Evolutionary conservation across 1,284 basidiomycete species (phyloP).

Genomic region (Phaffia rhodozyma): DNA sequence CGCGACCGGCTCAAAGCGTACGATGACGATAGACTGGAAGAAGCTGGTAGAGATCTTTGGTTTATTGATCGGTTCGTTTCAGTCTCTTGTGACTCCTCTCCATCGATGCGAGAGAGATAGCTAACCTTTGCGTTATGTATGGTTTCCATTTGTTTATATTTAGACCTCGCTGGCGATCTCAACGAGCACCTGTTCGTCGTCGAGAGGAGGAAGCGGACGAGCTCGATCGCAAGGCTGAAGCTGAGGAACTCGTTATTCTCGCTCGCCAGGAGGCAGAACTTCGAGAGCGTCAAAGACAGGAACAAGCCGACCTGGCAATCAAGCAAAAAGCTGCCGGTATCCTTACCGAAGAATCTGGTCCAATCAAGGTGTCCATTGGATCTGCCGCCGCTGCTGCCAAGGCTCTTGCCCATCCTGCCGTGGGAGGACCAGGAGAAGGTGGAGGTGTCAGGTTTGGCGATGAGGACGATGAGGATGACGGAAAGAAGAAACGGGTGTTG

Average conservation of each 20-base stretch:
- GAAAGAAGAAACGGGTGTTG: conserved; percentile 63
- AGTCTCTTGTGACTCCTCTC: not conserved
- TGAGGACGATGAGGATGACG: conserved; percentile 63
- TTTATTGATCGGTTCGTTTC: conserved; percentile 61
- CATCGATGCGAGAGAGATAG: not conserved
- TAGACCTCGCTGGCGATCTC: conserved; percentile 60
- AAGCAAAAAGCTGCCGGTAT: conserved; percentile 77
- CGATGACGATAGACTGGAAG: conserved; percentile 84
- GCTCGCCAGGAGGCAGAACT: conserved; percentile 77
- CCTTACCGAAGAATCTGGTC: conserved; percentile 77
- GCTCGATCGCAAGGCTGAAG: conserved; percentile 67
- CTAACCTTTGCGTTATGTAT: not conserved
- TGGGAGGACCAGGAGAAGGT: conserved; percentile 10
- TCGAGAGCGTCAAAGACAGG: conserved; percentile 76
- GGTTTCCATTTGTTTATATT: not conserved
- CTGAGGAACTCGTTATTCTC: conserved; percentile 67
- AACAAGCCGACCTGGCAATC: conserved; percentile 72
- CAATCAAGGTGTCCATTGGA: conserved; percentile 64
- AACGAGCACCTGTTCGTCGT: conserved; percentile 52
- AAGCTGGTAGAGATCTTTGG: conserved; percentile 46
- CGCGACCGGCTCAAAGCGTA: conserved; percentile 59
- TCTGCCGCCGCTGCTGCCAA: conserved; percentile 36
- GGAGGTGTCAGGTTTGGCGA: conserved; percentile 43
- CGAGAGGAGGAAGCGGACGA: conserved; percentile 67
- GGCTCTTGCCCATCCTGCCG: conserved; percentile 38